Conservation (phyloP, 331 rosid genomes). For the Malus hybrid region DNA sequence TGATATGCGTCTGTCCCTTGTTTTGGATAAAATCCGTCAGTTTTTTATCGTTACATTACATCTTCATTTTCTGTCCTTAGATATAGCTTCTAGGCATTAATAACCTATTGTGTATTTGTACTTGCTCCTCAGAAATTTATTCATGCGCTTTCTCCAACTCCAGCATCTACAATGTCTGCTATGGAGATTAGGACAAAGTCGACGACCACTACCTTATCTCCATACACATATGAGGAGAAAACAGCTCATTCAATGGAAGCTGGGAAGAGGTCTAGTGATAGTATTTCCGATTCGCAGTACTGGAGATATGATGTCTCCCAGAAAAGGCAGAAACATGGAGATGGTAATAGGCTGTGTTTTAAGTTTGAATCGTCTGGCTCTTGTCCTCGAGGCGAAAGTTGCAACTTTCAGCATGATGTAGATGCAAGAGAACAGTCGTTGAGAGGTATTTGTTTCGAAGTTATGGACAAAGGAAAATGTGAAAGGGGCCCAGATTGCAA, state of each 20-base stretch:
- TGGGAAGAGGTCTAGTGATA: conserved; percentile 53
- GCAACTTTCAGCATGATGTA: conserved; percentile 71
- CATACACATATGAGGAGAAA: conserved; percentile 43
- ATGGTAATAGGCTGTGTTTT: conserved; percentile 65
- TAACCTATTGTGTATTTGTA: conserved; percentile 3
- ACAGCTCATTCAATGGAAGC: conserved; percentile 33
- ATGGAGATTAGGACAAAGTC: conserved; percentile 63
- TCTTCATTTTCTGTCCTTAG: neutral
- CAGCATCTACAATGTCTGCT: conserved; percentile 82
- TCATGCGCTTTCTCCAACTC: conserved; percentile 92
- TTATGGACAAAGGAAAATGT: conserved; percentile 83
- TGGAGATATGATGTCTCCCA: conserved; percentile 95
- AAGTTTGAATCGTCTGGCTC: conserved; percentile 78
- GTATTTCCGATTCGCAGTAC: conserved; percentile 60
- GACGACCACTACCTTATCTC: conserved; percentile 63
- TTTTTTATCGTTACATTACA: neutral
- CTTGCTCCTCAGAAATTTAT: conserved; percentile 77
- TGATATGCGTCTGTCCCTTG: neutral
- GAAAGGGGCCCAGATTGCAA: conserved; percentile 88
- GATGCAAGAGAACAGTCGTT: conserved; percentile 66
- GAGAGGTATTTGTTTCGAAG: conserved; percentile 94
- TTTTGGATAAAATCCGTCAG: neutral
- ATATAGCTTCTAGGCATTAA: conserved; percentile 9
- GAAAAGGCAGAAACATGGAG: conserved; percentile 70
- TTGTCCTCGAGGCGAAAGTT: conserved; percentile 80